A percentile compares a stretch with the other conserved stretches of the same genome.
Conservation (phyloP, 495 filamentous ascomycete genomes). For the Neurospora sublineolata region DNA sequence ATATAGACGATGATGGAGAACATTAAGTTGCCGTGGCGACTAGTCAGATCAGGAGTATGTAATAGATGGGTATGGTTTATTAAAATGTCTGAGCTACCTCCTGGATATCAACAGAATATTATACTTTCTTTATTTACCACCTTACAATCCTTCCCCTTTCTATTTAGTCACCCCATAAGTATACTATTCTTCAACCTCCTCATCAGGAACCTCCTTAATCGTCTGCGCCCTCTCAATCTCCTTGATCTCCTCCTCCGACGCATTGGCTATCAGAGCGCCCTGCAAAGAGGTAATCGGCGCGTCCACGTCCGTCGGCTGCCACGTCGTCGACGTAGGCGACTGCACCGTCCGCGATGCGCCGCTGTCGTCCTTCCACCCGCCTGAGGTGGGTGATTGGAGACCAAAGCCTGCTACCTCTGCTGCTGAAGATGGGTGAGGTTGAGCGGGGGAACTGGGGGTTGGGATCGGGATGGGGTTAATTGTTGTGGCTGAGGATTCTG, state of each 20-base stretch:
- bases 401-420: conserved; percentile 1
- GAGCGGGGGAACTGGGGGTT: neutral
- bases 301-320: conserved; percentile 31
- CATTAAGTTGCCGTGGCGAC: neutral
- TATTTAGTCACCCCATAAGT: no score
- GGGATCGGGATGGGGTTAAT: neutral
- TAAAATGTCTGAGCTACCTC: neutral
- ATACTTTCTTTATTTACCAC: neutral
- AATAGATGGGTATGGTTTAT: neutral
- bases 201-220: conserved; percentile 24
- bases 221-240: conserved; percentile 27
- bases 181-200: conserved; percentile 6
- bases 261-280: conserved; percentile 19
- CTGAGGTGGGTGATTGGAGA: conserved; percentile 28
- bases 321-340: conserved; percentile 32
- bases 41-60: neutral
- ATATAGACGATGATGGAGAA: neutral
- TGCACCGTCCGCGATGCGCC: conserved; percentile 23
- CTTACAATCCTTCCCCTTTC: neutral
- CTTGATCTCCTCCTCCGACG: conserved; percentile 25
- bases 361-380: conserved; percentile 18
- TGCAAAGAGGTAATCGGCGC: conserved; percentile 20
- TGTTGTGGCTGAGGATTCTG: neutral
- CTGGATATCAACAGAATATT: neutral
- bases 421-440: neutral